Conservation (phyloP, 768 basidiomycete genomes). For the Psilocybe sp. region DNA sequence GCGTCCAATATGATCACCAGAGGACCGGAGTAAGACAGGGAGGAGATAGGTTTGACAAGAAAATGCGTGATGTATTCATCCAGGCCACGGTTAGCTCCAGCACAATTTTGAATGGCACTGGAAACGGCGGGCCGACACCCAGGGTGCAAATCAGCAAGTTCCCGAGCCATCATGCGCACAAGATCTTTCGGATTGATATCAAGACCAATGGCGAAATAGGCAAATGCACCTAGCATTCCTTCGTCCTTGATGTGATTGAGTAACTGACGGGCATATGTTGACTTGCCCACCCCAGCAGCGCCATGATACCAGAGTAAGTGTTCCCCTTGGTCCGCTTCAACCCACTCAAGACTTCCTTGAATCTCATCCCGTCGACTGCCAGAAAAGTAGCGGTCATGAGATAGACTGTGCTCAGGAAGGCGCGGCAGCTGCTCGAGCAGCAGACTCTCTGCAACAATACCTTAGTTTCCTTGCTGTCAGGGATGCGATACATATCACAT, state of each 20-base stretch:
- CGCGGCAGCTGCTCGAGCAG: too few species aligned
- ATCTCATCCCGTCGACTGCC: too few species aligned
- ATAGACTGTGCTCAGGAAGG: too few species aligned
- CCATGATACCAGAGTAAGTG: slow-evolving; percentile 6
- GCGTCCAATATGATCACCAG: slow-evolving; percentile 7
- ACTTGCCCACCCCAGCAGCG: slow-evolving; percentile 8
- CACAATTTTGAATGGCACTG: too few species aligned
- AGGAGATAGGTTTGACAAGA: neutral
- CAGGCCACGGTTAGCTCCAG: too few species aligned
- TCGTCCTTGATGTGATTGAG: neutral
- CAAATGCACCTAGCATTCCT: neutral
- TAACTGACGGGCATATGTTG: slow-evolving; percentile 2
- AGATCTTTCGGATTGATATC: neutral
- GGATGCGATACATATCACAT: too few species aligned
- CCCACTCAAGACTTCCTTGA: neutral
- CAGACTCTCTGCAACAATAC: too few species aligned
- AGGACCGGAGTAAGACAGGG: neutral
- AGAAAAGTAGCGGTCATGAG: too few species aligned
- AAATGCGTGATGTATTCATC: neutral
- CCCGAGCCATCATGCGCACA: slow-evolving; percentile 4
- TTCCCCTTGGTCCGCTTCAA: neutral
- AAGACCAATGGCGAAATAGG: neutral
- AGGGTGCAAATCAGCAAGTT: slow-evolving; percentile 3
- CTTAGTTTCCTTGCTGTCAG: too few species aligned
- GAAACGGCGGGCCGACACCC: neutral